Evolutionary conservation across 2,329 filamentous ascomycete genomes (phyloP), one percentile per base, ranked within the genome.

Genomic region (Colletotrichum incanum): DNA sequence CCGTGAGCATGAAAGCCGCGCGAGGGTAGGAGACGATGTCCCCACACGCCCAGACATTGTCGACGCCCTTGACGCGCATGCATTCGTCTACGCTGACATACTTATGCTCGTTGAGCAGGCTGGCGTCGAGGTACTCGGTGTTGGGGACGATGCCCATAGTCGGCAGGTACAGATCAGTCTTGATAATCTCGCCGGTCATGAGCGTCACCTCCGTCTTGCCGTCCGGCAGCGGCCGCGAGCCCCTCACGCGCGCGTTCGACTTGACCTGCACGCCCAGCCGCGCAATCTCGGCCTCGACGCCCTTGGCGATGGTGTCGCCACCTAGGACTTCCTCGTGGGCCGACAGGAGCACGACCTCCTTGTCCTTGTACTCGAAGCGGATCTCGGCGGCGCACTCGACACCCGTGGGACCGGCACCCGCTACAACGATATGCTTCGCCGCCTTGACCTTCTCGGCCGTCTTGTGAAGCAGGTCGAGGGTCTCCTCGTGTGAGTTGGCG

Each of bases 1-100:
- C 90, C 0, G 90, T 89, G 67, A 89, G 85, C 80, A 91, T 87
- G 76, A 91, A 91, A 1, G 88, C 88, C 7, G 89, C 85, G 31
- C 84, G 82, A 28, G 87, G 87, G 76, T 84, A 84, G 74, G 84
- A 85, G 31, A 89, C 84, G 52, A 88, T 79, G 67, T 90, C 88
- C 31, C 88, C 88, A 3, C 84, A 83, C 9, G 87, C 88, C 88
- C 88, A 90, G 31, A 88, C 83, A 63, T 83, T 78, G 20, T 83
- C 77, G 16, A 81, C 79, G 9, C 80, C 83, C 73, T 82, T 83
- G 45, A 88, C 87, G 45, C 82, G 82, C 77, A 87, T 84, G 75
- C 80, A 84, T 41, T 88, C 86, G 76, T 91, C 87, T 1, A 88
- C 84, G 18, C 83, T 79, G 64, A 86, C 84, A 71, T 84, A 86